A percentile compares a stretch with the other conserved stretches of the same genome.
Evolutionary conservation across 1,284 basidiomycete species (phyloP).

Genomic region (Austropuccinia psidii): DNA sequence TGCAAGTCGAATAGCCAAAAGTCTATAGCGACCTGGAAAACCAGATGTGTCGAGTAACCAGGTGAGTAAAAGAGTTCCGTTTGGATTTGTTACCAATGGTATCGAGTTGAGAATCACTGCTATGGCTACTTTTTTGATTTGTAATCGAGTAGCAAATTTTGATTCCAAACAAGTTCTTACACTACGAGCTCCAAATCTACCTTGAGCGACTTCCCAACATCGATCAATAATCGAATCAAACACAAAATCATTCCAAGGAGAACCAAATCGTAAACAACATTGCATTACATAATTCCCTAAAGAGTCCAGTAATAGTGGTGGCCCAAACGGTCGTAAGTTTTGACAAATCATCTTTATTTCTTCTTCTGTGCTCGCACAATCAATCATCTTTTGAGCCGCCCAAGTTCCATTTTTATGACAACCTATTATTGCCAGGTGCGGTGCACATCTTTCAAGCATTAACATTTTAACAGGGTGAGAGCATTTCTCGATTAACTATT

Average conservation of each 20-base stretch:
- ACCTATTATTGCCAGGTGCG: slow-evolving; percentile 92
- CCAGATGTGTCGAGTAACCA: slow-evolving; percentile 93
- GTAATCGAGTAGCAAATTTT: slow-evolving; percentile 70
- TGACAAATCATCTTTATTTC: slow-evolving; percentile 76
- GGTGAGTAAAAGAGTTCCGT: slow-evolving; percentile 86
- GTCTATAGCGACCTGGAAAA: slow-evolving; percentile 81
- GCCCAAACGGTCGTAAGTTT: slow-evolving; percentile 81
- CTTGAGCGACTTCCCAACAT: slow-evolving; percentile 74
- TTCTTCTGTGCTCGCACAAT: slow-evolving; percentile 80
- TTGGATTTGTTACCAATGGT: slow-evolving; percentile 92
- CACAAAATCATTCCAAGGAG: slow-evolving; percentile 84
- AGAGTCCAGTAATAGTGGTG: slow-evolving; percentile 86
- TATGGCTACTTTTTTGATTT: slow-evolving; percentile 85
- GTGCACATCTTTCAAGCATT: slow-evolving; percentile 88
- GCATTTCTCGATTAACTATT: slow-evolving; percentile 90
- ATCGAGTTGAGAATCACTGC: slow-evolving; percentile 95
- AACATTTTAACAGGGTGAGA: slow-evolving; percentile 66
- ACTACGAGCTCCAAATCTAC: slow-evolving; percentile 87
- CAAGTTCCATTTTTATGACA: slow-evolving; percentile 99
- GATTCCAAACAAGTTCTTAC: slow-evolving; percentile 95
- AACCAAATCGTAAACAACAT: slow-evolving; percentile 82
- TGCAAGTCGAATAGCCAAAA: slow-evolving; percentile 87
- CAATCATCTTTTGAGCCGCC: slow-evolving; percentile 99
- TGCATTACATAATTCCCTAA: slow-evolving; percentile 98
- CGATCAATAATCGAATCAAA: slow-evolving; percentile 98